A percentile compares a stretch with the other conserved stretches of the same genome.
Evolutionary conservation across 805 yeast species (phyloP).

Genomic region (Kluyveromyces lactis): DNA sequence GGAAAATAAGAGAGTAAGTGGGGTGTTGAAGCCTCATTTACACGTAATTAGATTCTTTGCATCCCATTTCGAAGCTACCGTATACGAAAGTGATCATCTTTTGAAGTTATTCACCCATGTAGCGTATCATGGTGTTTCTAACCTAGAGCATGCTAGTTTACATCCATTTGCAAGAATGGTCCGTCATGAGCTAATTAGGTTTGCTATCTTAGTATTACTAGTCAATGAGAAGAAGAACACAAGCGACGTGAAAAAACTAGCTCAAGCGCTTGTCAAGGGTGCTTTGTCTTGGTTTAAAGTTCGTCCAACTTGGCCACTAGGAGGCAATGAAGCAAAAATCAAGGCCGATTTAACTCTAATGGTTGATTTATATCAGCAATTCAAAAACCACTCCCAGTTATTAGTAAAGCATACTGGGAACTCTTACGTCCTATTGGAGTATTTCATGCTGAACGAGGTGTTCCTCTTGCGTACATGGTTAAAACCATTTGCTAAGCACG

Average conservation of each 20-base stretch:
- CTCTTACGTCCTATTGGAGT: slow-evolving; percentile 47
- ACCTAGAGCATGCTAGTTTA: slow-evolving; percentile 50
- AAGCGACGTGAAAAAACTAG: slow-evolving; percentile 37
- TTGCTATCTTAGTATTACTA: slow-evolving; percentile 56
- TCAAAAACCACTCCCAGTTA: slow-evolving; percentile 12
- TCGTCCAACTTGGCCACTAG: slow-evolving; percentile 66
- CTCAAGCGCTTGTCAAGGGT: slow-evolving; percentile 46
- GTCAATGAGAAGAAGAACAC: slow-evolving; percentile 45
- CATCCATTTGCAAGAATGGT: slow-evolving; percentile 76
- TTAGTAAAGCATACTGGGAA: slow-evolving; percentile 30
- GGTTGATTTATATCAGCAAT: slow-evolving; percentile 35
- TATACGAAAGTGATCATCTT: slow-evolving; percentile 62
- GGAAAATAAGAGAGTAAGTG: slow-evolving; percentile 40
- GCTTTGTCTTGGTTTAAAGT: slow-evolving; percentile 72
- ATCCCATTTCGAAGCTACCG: slow-evolving; percentile 73
- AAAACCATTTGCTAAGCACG: slow-evolving; percentile 30
- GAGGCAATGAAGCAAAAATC: slow-evolving; percentile 66
- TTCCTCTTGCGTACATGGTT: slow-evolving; percentile 71
- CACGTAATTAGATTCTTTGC: slow-evolving; percentile 58
- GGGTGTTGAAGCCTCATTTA: slow-evolving; percentile 57
- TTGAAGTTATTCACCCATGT: slow-evolving; percentile 61
- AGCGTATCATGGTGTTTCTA: slow-evolving; percentile 45
- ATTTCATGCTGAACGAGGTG: slow-evolving; percentile 71
- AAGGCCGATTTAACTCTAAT: slow-evolving; percentile 60
- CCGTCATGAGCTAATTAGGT: slow-evolving; percentile 64